phyloP scores from a whole-genome alignment of 148 eudicot species.

The Fagopyrum esculentum region DNA sequence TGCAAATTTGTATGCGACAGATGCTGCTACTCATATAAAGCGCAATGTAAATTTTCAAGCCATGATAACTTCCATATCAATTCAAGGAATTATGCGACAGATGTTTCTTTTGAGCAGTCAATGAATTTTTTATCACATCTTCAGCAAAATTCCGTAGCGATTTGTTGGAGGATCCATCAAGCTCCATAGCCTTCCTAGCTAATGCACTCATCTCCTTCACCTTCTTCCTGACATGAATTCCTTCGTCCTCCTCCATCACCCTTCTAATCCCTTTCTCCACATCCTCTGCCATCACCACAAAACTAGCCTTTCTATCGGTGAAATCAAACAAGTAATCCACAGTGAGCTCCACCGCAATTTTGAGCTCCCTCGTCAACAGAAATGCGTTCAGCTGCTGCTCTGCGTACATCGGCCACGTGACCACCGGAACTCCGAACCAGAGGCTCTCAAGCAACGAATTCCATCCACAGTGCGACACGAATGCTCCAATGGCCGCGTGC shows the following conservation, averaged over 20 bases:
- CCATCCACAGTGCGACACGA: slow-evolving; percentile 23
- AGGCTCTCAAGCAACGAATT: slow-evolving; percentile 21
- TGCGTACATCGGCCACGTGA: slow-evolving; percentile 14
- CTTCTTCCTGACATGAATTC: background rate
- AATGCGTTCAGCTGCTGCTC: slow-evolving; percentile 7
- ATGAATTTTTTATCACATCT: background rate
- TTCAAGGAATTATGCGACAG: too few relatives aligned
- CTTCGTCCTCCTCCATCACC: slow-evolving; percentile 9
- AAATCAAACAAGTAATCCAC: background rate
- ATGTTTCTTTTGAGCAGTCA: too few relatives aligned
- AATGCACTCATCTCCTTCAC: slow-evolving; percentile 5
- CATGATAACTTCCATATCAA: too few relatives aligned
- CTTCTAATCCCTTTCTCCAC: background rate
- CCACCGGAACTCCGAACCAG: slow-evolving; percentile 23
- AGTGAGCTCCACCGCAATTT: slow-evolving; percentile 1
- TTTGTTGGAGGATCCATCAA: background rate
- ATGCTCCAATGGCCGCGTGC: slow-evolving; percentile 19
- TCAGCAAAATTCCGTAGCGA: background rate
- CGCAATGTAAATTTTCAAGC: too few relatives aligned
- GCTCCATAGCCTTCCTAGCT: background rate
- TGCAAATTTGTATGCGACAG: too few relatives aligned
- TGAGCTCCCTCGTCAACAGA: background rate
- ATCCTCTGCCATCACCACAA: slow-evolving; percentile 10
- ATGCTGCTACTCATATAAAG: too few relatives aligned
- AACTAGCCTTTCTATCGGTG: background rate